A percentile compares a stretch with the other conserved stretches of the same genome.
Evolutionary conservation across 345 rosid species (phyloP).

Genomic region (Salix caprea): DNA sequence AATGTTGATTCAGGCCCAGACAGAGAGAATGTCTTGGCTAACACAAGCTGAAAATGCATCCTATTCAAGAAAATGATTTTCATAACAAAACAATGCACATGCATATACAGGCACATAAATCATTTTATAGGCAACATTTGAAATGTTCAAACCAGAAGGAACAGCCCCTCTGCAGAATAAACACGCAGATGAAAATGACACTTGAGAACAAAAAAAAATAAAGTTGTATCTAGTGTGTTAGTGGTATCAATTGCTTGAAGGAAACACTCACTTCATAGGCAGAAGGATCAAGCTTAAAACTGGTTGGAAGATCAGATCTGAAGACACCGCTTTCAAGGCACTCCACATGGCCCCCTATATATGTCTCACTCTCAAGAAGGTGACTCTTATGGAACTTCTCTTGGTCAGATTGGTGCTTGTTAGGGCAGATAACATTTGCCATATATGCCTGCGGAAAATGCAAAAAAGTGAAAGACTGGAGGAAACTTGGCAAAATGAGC

Average conservation of each 20-base stretch:
- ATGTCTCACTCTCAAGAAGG: slow-evolving; percentile 96
- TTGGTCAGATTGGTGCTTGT: slow-evolving; percentile 85
- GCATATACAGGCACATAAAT: background rate
- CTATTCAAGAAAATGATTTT: too few species aligned
- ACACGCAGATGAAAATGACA: too few species aligned
- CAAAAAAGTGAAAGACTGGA: background rate
- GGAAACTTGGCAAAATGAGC: background rate
- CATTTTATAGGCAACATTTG: background rate
- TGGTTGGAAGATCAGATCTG: slow-evolving; percentile 90
- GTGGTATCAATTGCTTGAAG: background rate
- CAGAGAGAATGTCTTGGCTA: background rate
- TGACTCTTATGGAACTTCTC: slow-evolving; percentile 76
- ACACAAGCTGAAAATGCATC: too few species aligned
- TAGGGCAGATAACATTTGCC: slow-evolving; percentile 96
- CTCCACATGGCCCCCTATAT: slow-evolving; percentile 96
- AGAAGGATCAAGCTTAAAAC: slow-evolving; percentile 76
- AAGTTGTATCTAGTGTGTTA: background rate
- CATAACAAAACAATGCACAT: background rate
- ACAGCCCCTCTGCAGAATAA: background rate
- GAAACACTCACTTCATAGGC: slow-evolving; percentile 64
- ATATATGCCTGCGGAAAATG: slow-evolving; percentile 59
- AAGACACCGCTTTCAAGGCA: slow-evolving; percentile 99
- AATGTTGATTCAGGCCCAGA: background rate
- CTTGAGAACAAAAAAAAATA: too few species aligned
- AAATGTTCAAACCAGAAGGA: background rate